Base-by-base conservation (phyloP, 2,329 filamentous ascomycete genomes). In the Lecanoromycetidae sp. region DNA sequence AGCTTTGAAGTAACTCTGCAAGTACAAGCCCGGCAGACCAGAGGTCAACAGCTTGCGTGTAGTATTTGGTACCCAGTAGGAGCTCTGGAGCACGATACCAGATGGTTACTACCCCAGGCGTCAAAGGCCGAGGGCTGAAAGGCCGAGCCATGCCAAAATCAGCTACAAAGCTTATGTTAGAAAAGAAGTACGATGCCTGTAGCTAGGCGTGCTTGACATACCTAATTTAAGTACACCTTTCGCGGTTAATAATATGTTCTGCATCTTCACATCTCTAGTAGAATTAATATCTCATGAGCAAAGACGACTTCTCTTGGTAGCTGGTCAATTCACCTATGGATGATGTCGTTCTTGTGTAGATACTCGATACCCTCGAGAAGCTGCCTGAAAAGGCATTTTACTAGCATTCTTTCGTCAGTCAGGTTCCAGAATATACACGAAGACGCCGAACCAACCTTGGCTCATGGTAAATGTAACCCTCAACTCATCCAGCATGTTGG, bases 21-120 rank as follows among this genome's bases (percentile, higher is more conserved):
- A 98, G 95, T 59, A 98, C 98, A 63, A 93, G 96, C 0, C 91
- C 91, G 1, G 96, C 80, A 3, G 91, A 91, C 91, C 91, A 98
- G 63, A 96, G 80, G 63, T 98, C 91, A 54, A 98, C 87, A 17
- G 91, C 90, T 0, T 91, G 88, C 0, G 90, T 96, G 66, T 98
- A 98, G 63, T 98, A 88, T 17, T 87, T 79, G 37, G 82, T 87
- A 1, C 91, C 91, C 2, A 98, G 77, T 1, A 98, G 77, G 3
- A 98, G 73, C 64, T 98, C 91, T 0, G 91, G 91, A 0, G 91
- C 90, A 20, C 91, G 85, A 60, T 98, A 98, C 91, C 91, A 98
- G 52, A 98, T 98, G 0, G 91, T 98, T 9, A 98, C 91, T 44
- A 98, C 91, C 39, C 58, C 57, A 10, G 62, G 60, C 6, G 61